Percentiles rank a stretch among this genome's conserved stretches.
Evolutionary conservation across 164 flowering plant species (phyloP).

Genomic region (Aristolochia contorta): DNA sequence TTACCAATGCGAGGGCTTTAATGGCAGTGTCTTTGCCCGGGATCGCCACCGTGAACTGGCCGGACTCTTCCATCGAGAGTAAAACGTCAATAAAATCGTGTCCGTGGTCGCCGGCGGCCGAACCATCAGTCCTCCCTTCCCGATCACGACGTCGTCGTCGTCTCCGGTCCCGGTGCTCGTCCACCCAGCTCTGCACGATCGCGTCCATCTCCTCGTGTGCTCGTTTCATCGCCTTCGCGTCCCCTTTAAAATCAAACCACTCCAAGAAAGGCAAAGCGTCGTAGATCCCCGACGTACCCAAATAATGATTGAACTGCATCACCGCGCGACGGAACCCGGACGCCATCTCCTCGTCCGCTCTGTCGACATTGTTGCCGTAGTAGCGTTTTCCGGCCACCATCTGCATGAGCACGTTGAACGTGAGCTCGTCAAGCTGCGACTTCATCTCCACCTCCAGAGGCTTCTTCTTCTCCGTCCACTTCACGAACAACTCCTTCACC

Average conservation of each 20-base stretch:
- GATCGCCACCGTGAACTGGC: background rate
- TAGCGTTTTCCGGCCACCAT: conserved; percentile 26
- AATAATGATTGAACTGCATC: conserved; percentile 5
- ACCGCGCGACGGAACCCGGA: background rate
- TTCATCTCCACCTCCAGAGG: conserved; percentile 13
- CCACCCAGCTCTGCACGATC: conserved; percentile 13
- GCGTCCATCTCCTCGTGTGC: conserved; percentile 10
- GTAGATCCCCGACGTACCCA: conserved; percentile 8
- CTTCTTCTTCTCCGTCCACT: conserved; percentile 3
- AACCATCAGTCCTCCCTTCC: background rate
- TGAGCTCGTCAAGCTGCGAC: conserved; percentile 17
- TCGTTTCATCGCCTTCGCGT: conserved; percentile 23
- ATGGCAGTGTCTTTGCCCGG: conserved; percentile 3
- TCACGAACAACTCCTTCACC: conserved; percentile 11
- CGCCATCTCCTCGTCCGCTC: conserved; percentile 1
- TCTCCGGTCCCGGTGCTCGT: conserved; percentile 17
- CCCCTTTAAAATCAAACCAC: conserved; percentile 26
- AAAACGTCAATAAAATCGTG: conserved; percentile 13
- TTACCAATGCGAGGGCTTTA: conserved; percentile 8
- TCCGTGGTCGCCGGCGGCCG: background rate
- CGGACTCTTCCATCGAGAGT: conserved; percentile 1
- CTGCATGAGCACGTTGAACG: conserved; percentile 16
- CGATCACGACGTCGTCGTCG: too few relatives aligned
- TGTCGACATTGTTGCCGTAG: background rate
- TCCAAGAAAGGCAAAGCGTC: conserved; percentile 22